Base-by-base conservation (phyloP, 306 rosid genomes). In the Dalbergia cochinchinensis region DNA sequence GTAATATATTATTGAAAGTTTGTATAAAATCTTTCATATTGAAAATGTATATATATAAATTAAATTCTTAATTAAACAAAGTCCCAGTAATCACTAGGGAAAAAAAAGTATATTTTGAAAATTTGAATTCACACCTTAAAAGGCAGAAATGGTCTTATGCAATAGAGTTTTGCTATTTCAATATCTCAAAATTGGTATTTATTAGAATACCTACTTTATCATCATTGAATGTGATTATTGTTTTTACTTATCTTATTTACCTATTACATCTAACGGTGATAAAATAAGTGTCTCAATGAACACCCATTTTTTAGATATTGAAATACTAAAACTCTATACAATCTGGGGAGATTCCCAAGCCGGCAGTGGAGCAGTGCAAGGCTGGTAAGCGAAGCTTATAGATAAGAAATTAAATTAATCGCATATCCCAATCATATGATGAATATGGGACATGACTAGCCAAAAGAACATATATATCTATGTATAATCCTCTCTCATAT, bases 301-400 rank as follows among this genome's bases (percentile, higher is more conserved):
- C n/a, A n/a, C n/a, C n/a, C n/a, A n/a, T n/a, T n/a, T n/a, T n/a
- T n/a, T n/a, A n/a, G n/a, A n/a, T n/a, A n/a, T n/a, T n/a, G n/a
- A n/a, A n/a, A n/a, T n/a, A n/a, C n/a, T n/a, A n/a, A n/a, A n/a
- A n/a, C n/a, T n/a, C n/a, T n/a, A n/a, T n/a, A n/a, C n/a, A n/a
- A n/a, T n/a, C n/a, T n/a, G n/a, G 55, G 85, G 6, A 74, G 50
- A 67, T 76, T 77, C 72, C 57, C 86, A 87, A 88, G 86, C 86
- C 87, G 93, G 93, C 66, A 72, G 90, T 88, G 91, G 88, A 90
- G 86, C 88, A 83, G 65, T 84, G 91, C 91, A 90, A 88, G 92
- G 88, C 86, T 89, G 90, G 89, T 87, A 73, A 26, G 61, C 42
- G 69, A 82, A 72, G 16, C 61, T 60, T 77, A 50, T 86, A 85